Conservation (phyloP, 2,329 filamentous ascomycete species). For the Aspergillus novoparasiticus region DNA sequence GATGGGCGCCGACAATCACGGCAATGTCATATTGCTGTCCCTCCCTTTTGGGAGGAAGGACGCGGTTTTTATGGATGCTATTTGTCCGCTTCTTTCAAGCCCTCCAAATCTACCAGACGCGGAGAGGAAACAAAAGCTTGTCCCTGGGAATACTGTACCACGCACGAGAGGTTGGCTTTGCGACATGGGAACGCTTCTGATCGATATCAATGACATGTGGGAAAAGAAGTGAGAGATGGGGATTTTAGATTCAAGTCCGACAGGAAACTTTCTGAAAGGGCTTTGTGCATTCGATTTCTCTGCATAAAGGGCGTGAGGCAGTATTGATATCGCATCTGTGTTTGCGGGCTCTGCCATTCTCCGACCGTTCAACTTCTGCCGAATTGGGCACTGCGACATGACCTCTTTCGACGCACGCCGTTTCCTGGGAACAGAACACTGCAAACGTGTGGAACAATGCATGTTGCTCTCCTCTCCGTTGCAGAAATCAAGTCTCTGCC, state of each 20-base stretch:
- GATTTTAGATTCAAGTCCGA: constrained; percentile 16
- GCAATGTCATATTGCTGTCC: constrained; percentile 31
- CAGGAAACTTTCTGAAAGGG: constrained; percentile 6
- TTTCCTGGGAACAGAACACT: constrained; percentile 3
- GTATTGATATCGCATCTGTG: constrained; percentile 13
- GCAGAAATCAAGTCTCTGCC: constrained; percentile 12
- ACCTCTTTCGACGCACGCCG: background rate
- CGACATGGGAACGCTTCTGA: constrained; percentile 8
- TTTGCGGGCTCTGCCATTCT: constrained; percentile 15
- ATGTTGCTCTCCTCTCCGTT: constrained; percentile 15
- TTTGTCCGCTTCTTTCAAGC: constrained; percentile 80
- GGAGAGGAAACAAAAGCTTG: constrained; percentile 94
- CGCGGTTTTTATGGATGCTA: constrained; percentile 93
- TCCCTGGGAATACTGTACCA: constrained; percentile 82
- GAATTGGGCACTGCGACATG: background rate
- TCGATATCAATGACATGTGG: constrained; percentile 19
- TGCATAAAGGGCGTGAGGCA: constrained; percentile 16
- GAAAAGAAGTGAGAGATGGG: constrained; percentile 32
- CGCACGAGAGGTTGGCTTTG: constrained; percentile 66
- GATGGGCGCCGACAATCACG: constrained; percentile 59
- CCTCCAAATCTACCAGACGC: constrained; percentile 55
- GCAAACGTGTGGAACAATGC: constrained; percentile 3
- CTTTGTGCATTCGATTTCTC: constrained; percentile 11
- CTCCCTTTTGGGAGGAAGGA: constrained; percentile 46
- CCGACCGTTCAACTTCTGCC: constrained; percentile 20